phyloP scores from a whole-genome alignment of 768 basidiomycete genomes.

The Tricholoma sp. region DNA sequence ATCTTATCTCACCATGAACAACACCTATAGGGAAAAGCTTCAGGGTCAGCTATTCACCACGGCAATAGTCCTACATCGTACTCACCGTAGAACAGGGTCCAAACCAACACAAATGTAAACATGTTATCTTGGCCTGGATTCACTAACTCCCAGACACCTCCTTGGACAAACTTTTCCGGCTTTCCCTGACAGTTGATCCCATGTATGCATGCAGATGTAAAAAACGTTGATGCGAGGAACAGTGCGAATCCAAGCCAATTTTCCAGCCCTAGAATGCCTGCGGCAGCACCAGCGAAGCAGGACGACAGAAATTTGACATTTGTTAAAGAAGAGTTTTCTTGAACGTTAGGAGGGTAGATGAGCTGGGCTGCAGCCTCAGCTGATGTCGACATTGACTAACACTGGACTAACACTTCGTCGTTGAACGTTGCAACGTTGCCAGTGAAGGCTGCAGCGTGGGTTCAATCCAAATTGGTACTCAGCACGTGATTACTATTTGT shows the following conservation, averaged over 20 bases:
- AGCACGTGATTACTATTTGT: no score
- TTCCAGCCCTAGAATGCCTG: conserved; percentile 85
- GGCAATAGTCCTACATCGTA: not conserved
- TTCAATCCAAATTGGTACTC: no score
- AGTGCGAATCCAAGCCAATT: conserved; percentile 81
- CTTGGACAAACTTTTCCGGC: conserved; percentile 57
- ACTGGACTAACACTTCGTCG: no score
- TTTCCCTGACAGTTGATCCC: conserved; percentile 66
- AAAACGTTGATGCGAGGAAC: conserved; percentile 63
- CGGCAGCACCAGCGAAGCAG: conserved; percentile 82
- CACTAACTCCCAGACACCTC: conserved; percentile 61
- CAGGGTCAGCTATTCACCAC: not conserved
- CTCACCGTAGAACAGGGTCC: conserved; percentile 92
- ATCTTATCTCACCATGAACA: conserved; percentile 40
- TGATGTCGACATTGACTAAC: conserved; percentile 38
- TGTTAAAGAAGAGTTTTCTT: conserved; percentile 54
- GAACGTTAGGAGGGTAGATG: conserved; percentile 63
- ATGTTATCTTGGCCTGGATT: conserved; percentile 89
- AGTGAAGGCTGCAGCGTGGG: no score
- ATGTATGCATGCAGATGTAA: conserved; percentile 63
- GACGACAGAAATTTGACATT: conserved; percentile 78
- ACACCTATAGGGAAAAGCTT: conserved; percentile 28
- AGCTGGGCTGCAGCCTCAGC: conserved; percentile 51
- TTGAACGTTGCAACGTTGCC: no score
- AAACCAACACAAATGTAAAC: conserved; percentile 87